These are phyloP conservation scores for Ustilago tritici DNA, from an alignment of 1,284 basidiomycete genomes.

Conservation along the genomic window DNA sequence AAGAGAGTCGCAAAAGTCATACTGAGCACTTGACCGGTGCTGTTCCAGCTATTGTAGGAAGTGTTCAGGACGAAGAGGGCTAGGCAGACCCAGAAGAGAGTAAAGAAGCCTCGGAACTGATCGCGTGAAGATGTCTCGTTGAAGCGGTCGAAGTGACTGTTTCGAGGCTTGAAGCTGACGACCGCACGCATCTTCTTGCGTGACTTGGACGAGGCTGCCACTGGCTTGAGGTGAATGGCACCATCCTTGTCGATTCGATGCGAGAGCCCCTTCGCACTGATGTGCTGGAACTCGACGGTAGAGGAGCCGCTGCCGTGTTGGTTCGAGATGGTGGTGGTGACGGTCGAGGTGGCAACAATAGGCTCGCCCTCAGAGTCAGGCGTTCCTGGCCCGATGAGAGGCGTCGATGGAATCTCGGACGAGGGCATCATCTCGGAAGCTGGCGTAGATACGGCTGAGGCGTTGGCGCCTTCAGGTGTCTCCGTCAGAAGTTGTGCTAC, in stretches of 20 bases:
- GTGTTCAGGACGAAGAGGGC: constrained; percentile 64
- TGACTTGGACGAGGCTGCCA: constrained; percentile 31
- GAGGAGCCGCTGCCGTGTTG: constrained; percentile 36
- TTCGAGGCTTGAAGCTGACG: constrained; percentile 57
- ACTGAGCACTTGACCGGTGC: constrained; percentile 80
- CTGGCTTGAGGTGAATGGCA: constrained; percentile 53
- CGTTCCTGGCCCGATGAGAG: constrained; percentile 21
- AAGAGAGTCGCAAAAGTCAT: constrained; percentile 87
- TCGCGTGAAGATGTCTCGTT: constrained; percentile 46
- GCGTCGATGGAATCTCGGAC: constrained; percentile 29
- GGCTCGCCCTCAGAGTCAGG: constrained; percentile 46
- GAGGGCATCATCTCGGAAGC: constrained; percentile 29
- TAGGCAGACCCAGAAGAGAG: constrained; percentile 68
- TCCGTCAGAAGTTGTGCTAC: constrained; percentile 24
- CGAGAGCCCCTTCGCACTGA: constrained; percentile 51
- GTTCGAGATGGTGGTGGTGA: constrained; percentile 52
- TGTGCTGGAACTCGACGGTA: constrained; percentile 48
- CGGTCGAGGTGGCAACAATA: constrained; percentile 42
- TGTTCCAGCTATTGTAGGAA: constrained; percentile 55
- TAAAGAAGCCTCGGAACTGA: constrained; percentile 68
- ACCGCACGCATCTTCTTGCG: constrained; percentile 59
- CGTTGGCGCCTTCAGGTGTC: constrained; percentile 12
- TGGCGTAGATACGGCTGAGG: constrained; percentile 27
- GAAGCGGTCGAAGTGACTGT: constrained; percentile 60
- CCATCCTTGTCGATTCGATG: constrained; percentile 56